Evolutionary conservation across 2,329 filamentous ascomycete genomes (phyloP), one percentile per base, ranked within the genome.

Genomic region (Alternaria infectoria): DNA sequence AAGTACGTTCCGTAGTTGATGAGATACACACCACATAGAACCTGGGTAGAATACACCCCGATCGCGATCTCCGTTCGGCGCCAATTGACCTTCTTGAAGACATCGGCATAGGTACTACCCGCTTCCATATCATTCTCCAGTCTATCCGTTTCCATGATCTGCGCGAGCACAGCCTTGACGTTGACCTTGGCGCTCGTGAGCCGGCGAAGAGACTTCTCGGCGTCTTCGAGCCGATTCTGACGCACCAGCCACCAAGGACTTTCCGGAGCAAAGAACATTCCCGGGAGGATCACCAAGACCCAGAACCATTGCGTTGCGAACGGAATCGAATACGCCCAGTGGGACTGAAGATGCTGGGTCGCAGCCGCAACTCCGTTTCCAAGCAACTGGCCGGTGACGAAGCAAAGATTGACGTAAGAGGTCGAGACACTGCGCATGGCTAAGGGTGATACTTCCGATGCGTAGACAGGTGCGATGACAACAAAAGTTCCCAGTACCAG

Each of bases 251-350:
- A 91, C 89, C 88, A 91, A 1, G 89, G 89, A 15, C 85, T 88
- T 75, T 90, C 88, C 15, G 89, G 90, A 2, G 89, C 89, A 65
- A 90, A 88, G 68, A 80, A 86, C 71, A 91, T 88, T 58, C 87
- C 89, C 47, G 90, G 77, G 47, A 88, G 83, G 15, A 92, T 83
- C 10, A 89, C 87, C 7, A 89, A 71, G 0, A 89, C 88, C 89
- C 89, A 92, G 80, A 92, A 89, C 90, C 90, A 92, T 80, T 93
- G 90, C 36, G 92, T 81, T 0, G 86, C 88, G 69, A 90, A 92
- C 3, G 75, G 75, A 44, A 90, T 89, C 43, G 87, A 84, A 75
- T 89, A 90, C 0, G 87, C 86, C 87, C 87, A 90, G 75, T 91
- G 83, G 19, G 17, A 19, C 12, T 45, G 43, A 19, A 45, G 10